A percentile compares a stretch with the other conserved stretches of the same genome.
These are phyloP conservation scores for Aspergillus bridgeri DNA, from an alignment of 495 filamentous ascomycete genomes.

Conservation along the genomic window DNA sequence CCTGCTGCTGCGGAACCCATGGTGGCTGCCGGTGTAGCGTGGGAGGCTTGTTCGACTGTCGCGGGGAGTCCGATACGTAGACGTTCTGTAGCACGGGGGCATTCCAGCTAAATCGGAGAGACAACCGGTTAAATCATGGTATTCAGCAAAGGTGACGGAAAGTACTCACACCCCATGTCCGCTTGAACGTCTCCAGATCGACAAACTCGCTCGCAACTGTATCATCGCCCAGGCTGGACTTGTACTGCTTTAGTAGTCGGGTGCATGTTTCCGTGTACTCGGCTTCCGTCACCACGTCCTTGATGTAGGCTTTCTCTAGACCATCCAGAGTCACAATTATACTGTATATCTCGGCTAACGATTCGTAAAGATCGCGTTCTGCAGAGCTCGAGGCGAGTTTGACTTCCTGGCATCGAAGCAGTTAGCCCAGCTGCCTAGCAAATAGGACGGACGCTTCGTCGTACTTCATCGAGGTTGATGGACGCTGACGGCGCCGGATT, in stretches of 20 bases:
- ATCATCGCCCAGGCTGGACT: conserved; percentile 85
- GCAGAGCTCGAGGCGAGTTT: conserved; percentile 80
- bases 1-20: conserved; percentile 39
- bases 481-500: conserved; percentile 74
- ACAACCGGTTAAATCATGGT: conserved; percentile 1
- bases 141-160: neutral
- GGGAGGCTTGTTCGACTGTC: conserved; percentile 55
- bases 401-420: conserved; percentile 63
- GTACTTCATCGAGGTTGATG: conserved; percentile 88
- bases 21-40: conserved; percentile 36
- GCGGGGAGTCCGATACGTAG: conserved; percentile 82
- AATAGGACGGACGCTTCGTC: conserved; percentile 4
- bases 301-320: conserved; percentile 93
- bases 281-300: conserved; percentile 85
- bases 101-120: conserved; percentile 66
- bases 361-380: conserved; percentile 91
- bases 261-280: conserved; percentile 96
- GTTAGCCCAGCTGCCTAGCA: conserved; percentile 19
- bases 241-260: conserved; percentile 93
- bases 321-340: conserved; percentile 95
- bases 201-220: conserved; percentile 77
- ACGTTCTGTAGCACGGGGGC: conserved; percentile 88
- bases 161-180: conserved; percentile 75
- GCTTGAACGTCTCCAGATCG: conserved; percentile 91
- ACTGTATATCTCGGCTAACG: conserved; percentile 94